phyloP scores from a whole-genome alignment of 192 early-diverging fungal genomes.

The Backusella luteola region DNA sequence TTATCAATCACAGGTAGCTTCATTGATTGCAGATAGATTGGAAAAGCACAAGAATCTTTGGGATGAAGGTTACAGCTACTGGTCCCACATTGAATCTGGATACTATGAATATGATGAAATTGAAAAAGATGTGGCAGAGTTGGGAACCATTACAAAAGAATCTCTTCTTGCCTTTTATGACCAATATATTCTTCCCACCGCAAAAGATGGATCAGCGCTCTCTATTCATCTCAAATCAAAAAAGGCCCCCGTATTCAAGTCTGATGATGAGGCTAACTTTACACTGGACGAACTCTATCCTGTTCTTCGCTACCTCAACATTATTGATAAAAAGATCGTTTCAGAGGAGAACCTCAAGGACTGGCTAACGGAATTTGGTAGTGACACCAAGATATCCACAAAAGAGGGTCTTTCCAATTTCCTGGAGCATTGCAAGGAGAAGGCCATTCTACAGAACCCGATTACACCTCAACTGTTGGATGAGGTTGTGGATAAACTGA shows the following conservation, averaged over 20 bases:
- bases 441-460: not conserved
- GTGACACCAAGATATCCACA: not conserved
- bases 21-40: constrained; percentile 58
- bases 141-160: constrained; percentile 43
- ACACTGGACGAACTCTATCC: not conserved
- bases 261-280: not conserved
- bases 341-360: not conserved
- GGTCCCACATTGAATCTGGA: constrained; percentile 63
- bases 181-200: constrained; percentile 48
- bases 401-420: not conserved
- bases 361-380: not conserved
- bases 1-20: constrained; percentile 64
- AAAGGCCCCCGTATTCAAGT: constrained; percentile 1
- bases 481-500: not conserved
- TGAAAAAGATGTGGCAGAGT: constrained; percentile 22
- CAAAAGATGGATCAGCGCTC: constrained; percentile 39
- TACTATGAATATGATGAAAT: constrained; percentile 54
- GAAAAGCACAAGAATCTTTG: constrained; percentile 78
- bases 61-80: constrained; percentile 67
- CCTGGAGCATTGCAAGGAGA: not conserved
- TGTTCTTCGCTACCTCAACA: not conserved
- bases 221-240: constrained; percentile 47
- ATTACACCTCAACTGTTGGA: not conserved
- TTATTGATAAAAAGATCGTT: not conserved
- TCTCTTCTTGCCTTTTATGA: constrained; percentile 59